Percentiles rank a stretch among this genome's conserved stretches.
Conservation (phyloP, 2,329 filamentous ascomycete species). For the Helminthosporium solani region DNA sequence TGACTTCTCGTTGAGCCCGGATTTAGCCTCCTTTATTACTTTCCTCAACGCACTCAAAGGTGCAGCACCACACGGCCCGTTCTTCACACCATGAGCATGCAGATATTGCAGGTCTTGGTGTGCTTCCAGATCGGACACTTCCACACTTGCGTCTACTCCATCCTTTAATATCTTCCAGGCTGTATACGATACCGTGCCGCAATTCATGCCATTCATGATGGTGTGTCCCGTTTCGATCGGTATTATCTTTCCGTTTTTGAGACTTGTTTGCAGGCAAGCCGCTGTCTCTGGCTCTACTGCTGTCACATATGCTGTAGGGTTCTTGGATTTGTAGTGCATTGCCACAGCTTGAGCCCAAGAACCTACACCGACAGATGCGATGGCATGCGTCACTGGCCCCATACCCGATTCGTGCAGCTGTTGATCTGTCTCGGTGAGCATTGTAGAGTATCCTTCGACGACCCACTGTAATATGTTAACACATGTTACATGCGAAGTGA, state of each 20-base stretch:
- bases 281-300: constrained; percentile 70
- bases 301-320: constrained; percentile 50
- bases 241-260: constrained; percentile 45
- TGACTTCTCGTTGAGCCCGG: constrained; percentile 48
- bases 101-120: constrained; percentile 61
- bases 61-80: constrained; percentile 66
- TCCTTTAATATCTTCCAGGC: constrained; percentile 63
- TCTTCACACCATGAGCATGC: constrained; percentile 47
- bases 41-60: constrained; percentile 58
- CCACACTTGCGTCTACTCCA: constrained; percentile 62
- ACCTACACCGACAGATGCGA: constrained; percentile 72
- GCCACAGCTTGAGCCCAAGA: constrained; percentile 70
- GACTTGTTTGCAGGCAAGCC: constrained; percentile 55
- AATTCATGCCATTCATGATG: constrained; percentile 75
- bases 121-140: constrained; percentile 62
- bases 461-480: constrained; percentile 58
- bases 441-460: constrained; percentile 74
- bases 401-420: constrained; percentile 53
- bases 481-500: neutral
- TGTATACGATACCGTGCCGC: constrained; percentile 65
- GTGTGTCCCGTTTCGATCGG: constrained; percentile 60
- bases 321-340: constrained; percentile 59
- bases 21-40: constrained; percentile 41
- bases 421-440: constrained; percentile 66
- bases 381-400: constrained; percentile 50